A percentile compares a stretch with the other conserved stretches of the same genome.
These are phyloP conservation scores for Chaetomium fimeti DNA, from an alignment of 495 filamentous ascomycete genomes.

Conservation along the genomic window DNA sequence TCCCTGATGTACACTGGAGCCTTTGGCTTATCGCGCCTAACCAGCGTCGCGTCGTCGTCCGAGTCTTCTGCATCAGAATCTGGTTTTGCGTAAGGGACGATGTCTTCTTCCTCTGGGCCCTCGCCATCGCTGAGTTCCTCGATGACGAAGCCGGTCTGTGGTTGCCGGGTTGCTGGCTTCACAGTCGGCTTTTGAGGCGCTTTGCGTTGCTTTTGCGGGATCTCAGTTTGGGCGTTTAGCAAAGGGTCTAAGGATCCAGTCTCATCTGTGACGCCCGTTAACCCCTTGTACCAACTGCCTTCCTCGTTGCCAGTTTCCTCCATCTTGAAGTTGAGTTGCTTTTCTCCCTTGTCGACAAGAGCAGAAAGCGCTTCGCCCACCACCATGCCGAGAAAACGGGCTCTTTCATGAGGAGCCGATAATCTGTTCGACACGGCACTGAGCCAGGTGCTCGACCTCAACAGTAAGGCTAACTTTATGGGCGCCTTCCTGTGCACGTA, in stretches of 20 bases:
- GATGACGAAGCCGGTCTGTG: constrained; percentile 53
- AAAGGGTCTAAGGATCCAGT: constrained; percentile 60
- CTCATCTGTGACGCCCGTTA: constrained; percentile 62
- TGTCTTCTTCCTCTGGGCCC: constrained; percentile 63
- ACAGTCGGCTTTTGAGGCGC: constrained; percentile 20
- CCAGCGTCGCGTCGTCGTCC: constrained; percentile 84
- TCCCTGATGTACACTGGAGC: constrained; percentile 92
- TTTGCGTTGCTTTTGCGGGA: constrained; percentile 13
- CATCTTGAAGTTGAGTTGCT: constrained; percentile 76
- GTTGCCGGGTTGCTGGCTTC: constrained; percentile 29
- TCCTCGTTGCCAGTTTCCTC: constrained; percentile 73
- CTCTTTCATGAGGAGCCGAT: constrained; percentile 67
- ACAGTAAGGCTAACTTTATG: constrained; percentile 58
- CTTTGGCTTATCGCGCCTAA: constrained; percentile 76
- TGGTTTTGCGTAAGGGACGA: constrained; percentile 82
- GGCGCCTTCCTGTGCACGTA: constrained; percentile 65
- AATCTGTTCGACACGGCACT: constrained; percentile 83
- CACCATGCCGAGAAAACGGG: constrained; percentile 85
- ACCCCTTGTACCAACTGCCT: constrained; percentile 70
- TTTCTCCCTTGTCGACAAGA: constrained; percentile 71
- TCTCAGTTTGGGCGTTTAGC: constrained; percentile 10
- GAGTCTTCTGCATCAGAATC: constrained; percentile 91
- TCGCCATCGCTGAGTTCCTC: constrained; percentile 65
- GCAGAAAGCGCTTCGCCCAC: constrained; percentile 78
- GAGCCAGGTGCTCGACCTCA: constrained; percentile 69